phyloP scores from a whole-genome alignment of 1,139 yeast genomes.

The Groenewaldozyma auringiensis region DNA sequence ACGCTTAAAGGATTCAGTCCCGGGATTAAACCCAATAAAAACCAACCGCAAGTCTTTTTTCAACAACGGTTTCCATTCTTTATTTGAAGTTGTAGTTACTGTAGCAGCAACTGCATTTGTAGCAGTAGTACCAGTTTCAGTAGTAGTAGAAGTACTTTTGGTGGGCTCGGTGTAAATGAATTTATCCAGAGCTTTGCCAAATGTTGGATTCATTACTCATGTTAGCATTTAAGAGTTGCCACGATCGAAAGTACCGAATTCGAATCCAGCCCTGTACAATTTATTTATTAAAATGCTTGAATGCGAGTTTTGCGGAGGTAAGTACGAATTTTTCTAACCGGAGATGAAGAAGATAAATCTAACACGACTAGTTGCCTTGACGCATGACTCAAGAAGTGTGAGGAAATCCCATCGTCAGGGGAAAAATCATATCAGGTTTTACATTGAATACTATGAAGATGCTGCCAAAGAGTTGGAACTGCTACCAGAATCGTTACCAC shows the following conservation, averaged over 20 bases:
- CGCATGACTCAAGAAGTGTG: conserved; percentile 86
- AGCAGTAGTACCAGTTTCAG: neutral
- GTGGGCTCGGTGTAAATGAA: neutral
- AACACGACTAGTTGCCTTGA: conserved; percentile 46
- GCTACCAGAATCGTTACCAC: conserved; percentile 18
- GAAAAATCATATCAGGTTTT: conserved; percentile 64
- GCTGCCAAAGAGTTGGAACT: conserved; percentile 20
- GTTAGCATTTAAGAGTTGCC: too few relatives aligned
- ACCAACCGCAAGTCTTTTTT: conserved; percentile 36
- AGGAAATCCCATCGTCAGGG: conserved; percentile 78
- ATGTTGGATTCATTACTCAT: too few relatives aligned
- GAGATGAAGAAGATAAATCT: conserved; percentile 1
- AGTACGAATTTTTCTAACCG: conserved; percentile 14
- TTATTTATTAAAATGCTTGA: neutral
- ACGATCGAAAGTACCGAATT: too few relatives aligned
- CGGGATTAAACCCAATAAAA: conserved; percentile 73
- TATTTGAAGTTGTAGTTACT: neutral
- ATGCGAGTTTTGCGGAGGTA: conserved; percentile 76
- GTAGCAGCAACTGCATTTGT: neutral
- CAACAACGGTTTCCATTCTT: conserved; percentile 33
- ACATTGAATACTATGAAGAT: conserved; percentile 68
- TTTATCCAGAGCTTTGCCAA: too few relatives aligned
- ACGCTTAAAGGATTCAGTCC: conserved; percentile 50
- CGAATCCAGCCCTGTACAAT: too few relatives aligned
- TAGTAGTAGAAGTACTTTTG: neutral